Conservation (phyloP, 176 grass and related monocot species). For the Aechmea fasciata region DNA sequence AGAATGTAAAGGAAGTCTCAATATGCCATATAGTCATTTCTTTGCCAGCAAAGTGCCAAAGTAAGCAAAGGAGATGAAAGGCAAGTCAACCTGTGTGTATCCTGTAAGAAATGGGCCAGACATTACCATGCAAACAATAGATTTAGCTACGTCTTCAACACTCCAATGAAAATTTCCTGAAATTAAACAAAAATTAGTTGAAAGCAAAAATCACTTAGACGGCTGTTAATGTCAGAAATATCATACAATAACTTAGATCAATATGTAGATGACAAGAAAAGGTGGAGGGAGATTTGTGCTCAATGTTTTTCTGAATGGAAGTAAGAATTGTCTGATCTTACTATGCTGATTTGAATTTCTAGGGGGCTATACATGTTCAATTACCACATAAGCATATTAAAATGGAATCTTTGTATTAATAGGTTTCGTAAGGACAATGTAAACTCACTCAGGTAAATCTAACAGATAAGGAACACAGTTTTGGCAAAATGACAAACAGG, state of each 20-base stretch:
- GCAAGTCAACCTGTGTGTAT: constrained; percentile 64
- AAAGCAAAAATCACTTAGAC: constrained; percentile 11
- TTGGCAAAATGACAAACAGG: too few species aligned
- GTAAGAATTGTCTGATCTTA: background rate
- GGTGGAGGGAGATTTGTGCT: too few species aligned
- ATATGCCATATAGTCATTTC: constrained; percentile 16
- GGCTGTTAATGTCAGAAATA: too few species aligned
- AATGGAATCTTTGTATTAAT: too few species aligned
- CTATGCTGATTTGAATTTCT: background rate
- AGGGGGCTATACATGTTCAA: too few species aligned
- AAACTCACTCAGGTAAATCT: too few species aligned
- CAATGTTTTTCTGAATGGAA: too few species aligned
- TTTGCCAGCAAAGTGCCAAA: constrained; percentile 2
- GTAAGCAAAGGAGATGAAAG: background rate
- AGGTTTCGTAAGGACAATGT: too few species aligned
- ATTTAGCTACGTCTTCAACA: constrained; percentile 85
- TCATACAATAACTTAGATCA: too few species aligned
- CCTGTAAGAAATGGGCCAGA: constrained; percentile 93
- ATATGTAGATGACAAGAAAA: too few species aligned
- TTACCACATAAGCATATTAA: too few species aligned
- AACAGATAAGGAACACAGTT: too few species aligned
- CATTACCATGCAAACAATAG: constrained; percentile 96
- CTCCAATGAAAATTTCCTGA: constrained; percentile 98
- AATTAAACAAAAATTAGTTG: constrained; percentile 8
- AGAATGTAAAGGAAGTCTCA: constrained; percentile 22